Percentiles rank a stretch among this genome's conserved stretches.
Conservation (phyloP, 257 asterid genomes). For the Eustoma russellianum region DNA sequence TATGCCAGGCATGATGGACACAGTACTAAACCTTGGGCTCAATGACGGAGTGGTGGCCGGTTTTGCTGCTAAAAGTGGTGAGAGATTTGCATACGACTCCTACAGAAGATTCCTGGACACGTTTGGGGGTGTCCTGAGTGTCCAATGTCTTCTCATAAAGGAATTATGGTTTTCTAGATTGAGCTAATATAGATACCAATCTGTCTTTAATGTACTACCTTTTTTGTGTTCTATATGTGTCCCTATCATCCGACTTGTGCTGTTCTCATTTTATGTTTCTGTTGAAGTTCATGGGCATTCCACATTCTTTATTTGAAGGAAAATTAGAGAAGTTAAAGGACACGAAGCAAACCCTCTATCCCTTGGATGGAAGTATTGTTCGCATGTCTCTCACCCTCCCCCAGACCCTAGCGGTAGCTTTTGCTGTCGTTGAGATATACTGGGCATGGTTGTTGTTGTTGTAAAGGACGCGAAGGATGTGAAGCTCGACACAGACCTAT, state of each 20-base stretch:
- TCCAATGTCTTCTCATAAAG: slow-evolving; percentile 2
- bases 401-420: too few relatives aligned
- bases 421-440: too few relatives aligned
- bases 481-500: slow-evolving; percentile 69
- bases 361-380: too few relatives aligned
- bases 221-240: too few relatives aligned
- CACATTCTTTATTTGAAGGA: slow-evolving; percentile 77
- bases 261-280: slow-evolving; percentile 1
- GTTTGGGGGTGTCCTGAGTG: slow-evolving; percentile 89
- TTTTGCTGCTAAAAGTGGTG: slow-evolving; percentile 86
- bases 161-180: background rate
- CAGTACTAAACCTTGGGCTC: slow-evolving; percentile 87
- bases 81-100: slow-evolving; percentile 85
- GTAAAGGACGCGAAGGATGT: slow-evolving; percentile 34
- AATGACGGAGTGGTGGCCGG: slow-evolving; percentile 81
- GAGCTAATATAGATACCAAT: too few relatives aligned
- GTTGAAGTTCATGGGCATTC: slow-evolving; percentile 77
- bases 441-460: too few relatives aligned
- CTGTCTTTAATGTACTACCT: too few relatives aligned
- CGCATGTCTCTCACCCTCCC: too few relatives aligned
- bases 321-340: slow-evolving; percentile 64
- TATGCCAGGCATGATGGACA: slow-evolving; percentile 99
- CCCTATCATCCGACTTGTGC: background rate
- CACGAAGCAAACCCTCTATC: too few relatives aligned
- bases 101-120: slow-evolving; percentile 87